Base-by-base conservation (phyloP, 2,329 filamentous ascomycete genomes). In the Penicillium sp. region DNA sequence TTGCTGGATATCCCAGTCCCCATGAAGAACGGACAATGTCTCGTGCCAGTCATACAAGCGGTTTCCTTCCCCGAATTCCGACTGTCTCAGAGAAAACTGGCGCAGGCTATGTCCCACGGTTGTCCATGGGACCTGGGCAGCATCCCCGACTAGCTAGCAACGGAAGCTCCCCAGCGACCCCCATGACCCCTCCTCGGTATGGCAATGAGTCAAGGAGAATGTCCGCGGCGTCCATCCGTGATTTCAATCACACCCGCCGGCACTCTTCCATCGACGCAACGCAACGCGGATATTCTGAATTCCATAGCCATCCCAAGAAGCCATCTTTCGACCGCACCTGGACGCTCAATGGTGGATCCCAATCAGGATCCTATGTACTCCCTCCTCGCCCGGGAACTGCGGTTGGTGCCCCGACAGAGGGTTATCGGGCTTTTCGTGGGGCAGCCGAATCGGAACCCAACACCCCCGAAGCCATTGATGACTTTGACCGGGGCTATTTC, bases 401-500 rank as follows among this genome's bases (percentile, higher is more conserved):
- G 5, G 39, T 69, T 2, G 73, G 70, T 13, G 64, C 63, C 63
- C 61, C 37, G 8, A 33, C 31, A 23, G 54, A 56, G 8, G 48
- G 54, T 19, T 27, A 19, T 37, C 54, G 54, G 9, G 66, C 55
- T 33, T 67, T 64, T 50, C 64, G 60, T 8, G 62, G 60, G 8
- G 55, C 66, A 10, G 67, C 72, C 62, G 70, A 69, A 50, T 67
- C 69, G 21, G 70, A 75, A 55, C 67, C 69, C 31, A 66, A 67
- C 35, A 67, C 68, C 13, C 65, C 74, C 52, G 65, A 69, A 58
- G 59, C 70, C 60, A 69, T 76, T 46, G 75, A 77, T 55, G 90
- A 96, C 59, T 74, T 91, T 16, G 95, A 98, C 68, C 85, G 92
- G 35, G 93, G 93, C 25, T 98, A 98, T 74, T 96, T 97, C 70